Evolutionary conservation across 169 alveolate genomes (phyloP).

Genomic region (Plasmodium billcollinsi): DNA sequence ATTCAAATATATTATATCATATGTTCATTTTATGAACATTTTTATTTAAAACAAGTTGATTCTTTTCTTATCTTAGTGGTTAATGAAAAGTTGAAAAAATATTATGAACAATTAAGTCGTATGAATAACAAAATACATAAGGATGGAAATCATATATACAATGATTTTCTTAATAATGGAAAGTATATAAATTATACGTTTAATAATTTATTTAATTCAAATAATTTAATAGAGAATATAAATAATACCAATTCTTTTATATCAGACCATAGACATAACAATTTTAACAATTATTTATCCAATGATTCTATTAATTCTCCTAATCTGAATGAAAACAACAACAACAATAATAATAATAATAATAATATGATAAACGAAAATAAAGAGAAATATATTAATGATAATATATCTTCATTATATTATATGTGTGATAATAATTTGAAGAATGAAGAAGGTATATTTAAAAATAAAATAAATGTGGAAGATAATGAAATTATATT

Average conservation of each 20-base stretch:
- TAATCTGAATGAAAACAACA: neutral
- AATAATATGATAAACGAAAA: neutral
- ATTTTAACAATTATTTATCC: neutral
- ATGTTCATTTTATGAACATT: constrained; percentile 44
- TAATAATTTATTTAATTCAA: constrained; percentile 2
- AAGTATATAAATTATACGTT: constrained; percentile 16
- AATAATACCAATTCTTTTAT: neutral
- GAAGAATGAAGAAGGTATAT: neutral
- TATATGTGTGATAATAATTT: neutral
- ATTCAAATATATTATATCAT: constrained; percentile 44
- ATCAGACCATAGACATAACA: neutral
- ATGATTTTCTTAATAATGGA: neutral
- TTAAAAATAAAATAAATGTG: neutral
- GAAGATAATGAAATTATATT: constrained; percentile 33
- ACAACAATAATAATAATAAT: neutral
- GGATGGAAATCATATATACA: neutral
- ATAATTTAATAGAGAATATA: neutral
- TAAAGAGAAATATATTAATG: neutral
- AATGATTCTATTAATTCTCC: neutral
- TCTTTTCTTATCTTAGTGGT: constrained; percentile 18
- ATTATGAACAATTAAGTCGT: neutral
- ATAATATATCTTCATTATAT: neutral
- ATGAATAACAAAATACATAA: neutral
- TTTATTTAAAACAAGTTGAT: constrained; percentile 40
- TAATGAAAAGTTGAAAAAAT: constrained; percentile 38